Evolutionary conservation across 352 stramenopile species (phyloP), one percentile per base, ranked within the genome.

Genomic region (Globisporangium megalacanthum): DNA sequence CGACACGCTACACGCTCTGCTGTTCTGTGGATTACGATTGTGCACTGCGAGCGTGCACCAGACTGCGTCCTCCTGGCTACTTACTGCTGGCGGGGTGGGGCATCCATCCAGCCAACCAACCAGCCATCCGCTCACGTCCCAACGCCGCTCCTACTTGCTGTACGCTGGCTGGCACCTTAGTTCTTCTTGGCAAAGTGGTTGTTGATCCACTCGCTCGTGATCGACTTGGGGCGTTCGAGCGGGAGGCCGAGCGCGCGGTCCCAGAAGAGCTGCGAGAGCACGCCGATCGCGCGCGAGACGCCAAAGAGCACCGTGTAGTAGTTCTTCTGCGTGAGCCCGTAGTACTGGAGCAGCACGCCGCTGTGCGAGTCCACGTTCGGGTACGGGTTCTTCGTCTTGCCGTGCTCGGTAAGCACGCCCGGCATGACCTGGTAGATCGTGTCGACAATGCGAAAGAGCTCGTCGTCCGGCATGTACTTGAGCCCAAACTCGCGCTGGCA

Each of bases 301-400:
- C 97, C 97, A 72, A 99, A 99, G 64, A 99, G 90, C 45, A 99
- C 97, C 39, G 97, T 99, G 94, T 99, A 99, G 82, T 99, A 99
- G 78, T 98, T 96, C 86, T 98, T 97, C 85, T 99, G 92, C 53
- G 94, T 99, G 75, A 99, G 91, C 66, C 95, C 96, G 83, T 99
- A 99, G 84, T 99, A 96, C 89, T 97, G 97, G 33, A 99, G 84
- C 65, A 99, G 83, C 68, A 99, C 96, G 62, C 97, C 97, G 20
- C 79, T 97, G 86, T 99, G 97, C 54, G 89, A 98, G 84, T 99
- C 97, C 54, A 99, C 97, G 82, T 99, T 99, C 56, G 97, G 97
- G 80, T 98, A 99, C 52, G 97, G 97, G 85, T 99, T 99, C 80
- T 98, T 97, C 55, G 97, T 98, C 89, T 99, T 99, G 69, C 97